Conservation (phyloP, 768 basidiomycete species). For the Suillus fuscotomentosus region DNA sequence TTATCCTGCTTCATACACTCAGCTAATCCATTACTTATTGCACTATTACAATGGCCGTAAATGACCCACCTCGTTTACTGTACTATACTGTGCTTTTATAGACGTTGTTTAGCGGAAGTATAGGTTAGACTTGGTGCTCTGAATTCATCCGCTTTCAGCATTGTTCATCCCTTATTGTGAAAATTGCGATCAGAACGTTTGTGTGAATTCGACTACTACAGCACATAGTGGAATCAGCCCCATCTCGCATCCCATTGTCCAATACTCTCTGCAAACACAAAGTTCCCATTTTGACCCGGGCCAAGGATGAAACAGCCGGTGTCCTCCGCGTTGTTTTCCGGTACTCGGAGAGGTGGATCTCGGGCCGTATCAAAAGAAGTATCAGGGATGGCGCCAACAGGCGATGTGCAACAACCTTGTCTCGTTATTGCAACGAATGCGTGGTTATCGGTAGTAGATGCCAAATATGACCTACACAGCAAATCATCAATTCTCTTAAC, state of each 20-base stretch:
- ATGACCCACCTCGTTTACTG: conserved; percentile 26
- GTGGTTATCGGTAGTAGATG: conserved; percentile 12
- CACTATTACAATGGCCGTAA: conserved; percentile 29
- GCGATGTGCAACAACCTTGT: conserved; percentile 43
- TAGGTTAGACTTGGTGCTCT: conserved; percentile 27
- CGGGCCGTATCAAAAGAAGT: conserved; percentile 11
- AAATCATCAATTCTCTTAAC: conserved; percentile 9
- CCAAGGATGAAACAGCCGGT: conserved; percentile 45
- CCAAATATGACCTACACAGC: neutral
- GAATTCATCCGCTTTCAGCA: conserved; percentile 37
- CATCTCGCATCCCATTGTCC: conserved; percentile 41
- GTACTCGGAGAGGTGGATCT: conserved; percentile 38
- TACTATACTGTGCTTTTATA: conserved; percentile 33
- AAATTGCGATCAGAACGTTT: neutral
- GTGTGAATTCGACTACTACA: neutral
- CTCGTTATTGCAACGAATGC: conserved; percentile 45
- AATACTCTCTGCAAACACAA: conserved; percentile 46
- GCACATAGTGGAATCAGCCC: conserved; percentile 25
- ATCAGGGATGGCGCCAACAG: conserved; percentile 47
- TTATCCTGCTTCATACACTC: conserved; percentile 18
- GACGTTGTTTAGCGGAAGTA: conserved; percentile 26
- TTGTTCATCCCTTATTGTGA: conserved; percentile 25
- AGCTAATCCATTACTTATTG: conserved; percentile 36
- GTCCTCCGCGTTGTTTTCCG: conserved; percentile 52
- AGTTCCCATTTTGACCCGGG: conserved; percentile 24